Conservation (phyloP, 176 grass and related monocot species). For the Bonia amplexicaulis region DNA sequence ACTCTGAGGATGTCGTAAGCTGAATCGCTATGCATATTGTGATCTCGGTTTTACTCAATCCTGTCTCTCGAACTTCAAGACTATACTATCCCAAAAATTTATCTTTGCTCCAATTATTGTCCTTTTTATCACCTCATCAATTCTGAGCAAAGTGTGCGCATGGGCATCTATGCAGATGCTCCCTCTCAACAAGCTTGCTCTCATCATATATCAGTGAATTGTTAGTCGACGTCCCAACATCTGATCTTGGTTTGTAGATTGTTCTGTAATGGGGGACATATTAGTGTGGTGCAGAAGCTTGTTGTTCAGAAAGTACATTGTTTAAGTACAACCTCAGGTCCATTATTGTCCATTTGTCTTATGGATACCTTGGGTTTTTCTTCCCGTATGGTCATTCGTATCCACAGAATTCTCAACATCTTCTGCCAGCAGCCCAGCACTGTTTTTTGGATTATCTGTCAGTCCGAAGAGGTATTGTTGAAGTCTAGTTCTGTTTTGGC, state of each 20-base stretch:
- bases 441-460: slow-evolving; percentile 4
- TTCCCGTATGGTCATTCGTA: not conserved
- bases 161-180: not conserved
- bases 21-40: not conserved
- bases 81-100: not conserved
- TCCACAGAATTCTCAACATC: not conserved
- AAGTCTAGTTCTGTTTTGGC: not conserved
- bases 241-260: not conserved
- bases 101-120: not conserved
- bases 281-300: not conserved
- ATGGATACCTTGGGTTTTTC: not conserved
- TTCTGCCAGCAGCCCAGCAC: not conserved
- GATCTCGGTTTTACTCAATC: too few relatives aligned
- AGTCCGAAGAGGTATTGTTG: not conserved
- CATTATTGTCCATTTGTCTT: not conserved
- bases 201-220: not conserved
- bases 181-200: not conserved
- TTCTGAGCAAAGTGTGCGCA: not conserved
- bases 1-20: not conserved
- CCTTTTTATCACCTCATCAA: not conserved
- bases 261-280: not conserved
- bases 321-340: not conserved
- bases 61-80: not conserved
- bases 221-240: not conserved
- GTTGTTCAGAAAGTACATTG: not conserved